Percentiles rank a stretch among this genome's conserved stretches.
Conservation (phyloP, 371 early-diverging fungal species). For the Syncephalastrum racemosum region DNA sequence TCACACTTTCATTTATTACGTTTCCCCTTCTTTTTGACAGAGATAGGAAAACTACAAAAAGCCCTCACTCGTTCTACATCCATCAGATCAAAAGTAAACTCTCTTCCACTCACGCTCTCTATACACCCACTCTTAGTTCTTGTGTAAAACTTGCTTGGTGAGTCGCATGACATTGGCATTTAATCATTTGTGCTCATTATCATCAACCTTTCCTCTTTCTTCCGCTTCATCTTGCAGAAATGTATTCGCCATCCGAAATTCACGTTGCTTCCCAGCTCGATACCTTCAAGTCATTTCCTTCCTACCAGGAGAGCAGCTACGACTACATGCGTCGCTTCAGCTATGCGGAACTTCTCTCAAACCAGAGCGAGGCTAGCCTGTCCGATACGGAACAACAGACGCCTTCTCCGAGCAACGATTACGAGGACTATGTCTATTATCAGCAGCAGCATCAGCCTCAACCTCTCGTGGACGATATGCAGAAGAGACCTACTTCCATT, state of each 20-base stretch:
- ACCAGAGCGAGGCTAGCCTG: constrained; percentile 33
- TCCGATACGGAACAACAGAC: constrained; percentile 35
- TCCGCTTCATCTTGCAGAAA: background rate
- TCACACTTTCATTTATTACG: constrained; percentile 19
- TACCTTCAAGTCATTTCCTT: constrained; percentile 4
- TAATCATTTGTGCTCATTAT: constrained; percentile 5
- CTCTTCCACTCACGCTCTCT: background rate
- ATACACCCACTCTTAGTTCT: constrained; percentile 2
- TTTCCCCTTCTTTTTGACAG: constrained; percentile 16
- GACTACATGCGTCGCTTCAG: constrained; percentile 35
- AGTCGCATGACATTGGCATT: background rate
- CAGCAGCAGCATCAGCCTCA: constrained; percentile 22
- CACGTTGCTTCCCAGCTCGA: constrained; percentile 17
- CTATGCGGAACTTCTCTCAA: constrained; percentile 32
- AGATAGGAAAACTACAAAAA: constrained; percentile 17
- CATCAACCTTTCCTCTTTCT: background rate
- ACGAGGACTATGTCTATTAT: constrained; percentile 28
- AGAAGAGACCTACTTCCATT: constrained; percentile 9
- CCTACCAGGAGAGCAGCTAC: constrained; percentile 6
- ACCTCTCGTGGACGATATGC: constrained; percentile 16
- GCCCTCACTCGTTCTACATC: constrained; percentile 3
- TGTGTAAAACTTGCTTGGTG: constrained; percentile 16
- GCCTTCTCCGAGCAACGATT: constrained; percentile 32
- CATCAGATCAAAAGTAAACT: constrained; percentile 16
- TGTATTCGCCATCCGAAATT: constrained; percentile 19